Evolutionary conservation across 306 rosid genomes (phyloP).

Genomic region (Geum urbanum): DNA sequence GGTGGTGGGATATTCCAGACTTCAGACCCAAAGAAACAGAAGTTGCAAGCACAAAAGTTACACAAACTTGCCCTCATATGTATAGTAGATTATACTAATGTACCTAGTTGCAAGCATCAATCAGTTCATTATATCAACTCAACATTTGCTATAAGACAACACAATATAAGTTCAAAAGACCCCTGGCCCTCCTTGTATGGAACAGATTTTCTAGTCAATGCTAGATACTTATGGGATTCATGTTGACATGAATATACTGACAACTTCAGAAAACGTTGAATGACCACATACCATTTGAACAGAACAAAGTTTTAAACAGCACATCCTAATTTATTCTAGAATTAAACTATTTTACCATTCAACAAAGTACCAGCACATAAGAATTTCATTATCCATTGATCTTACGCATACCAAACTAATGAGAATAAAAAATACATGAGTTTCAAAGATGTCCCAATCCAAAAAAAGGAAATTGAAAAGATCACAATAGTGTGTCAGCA

Average conservation of each 20-base stretch:
- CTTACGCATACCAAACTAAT: neutral
- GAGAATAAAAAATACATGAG: neutral
- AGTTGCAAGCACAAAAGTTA: neutral
- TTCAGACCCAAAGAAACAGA: neutral
- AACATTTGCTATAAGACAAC: neutral
- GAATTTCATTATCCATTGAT: slow-evolving; percentile 2
- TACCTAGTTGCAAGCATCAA: neutral
- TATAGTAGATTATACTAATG: neutral
- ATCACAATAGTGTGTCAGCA: slow-evolving; percentile 18
- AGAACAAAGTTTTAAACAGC: neutral
- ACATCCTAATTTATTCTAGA: too few species aligned
- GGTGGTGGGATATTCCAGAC: neutral
- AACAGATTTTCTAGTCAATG: neutral
- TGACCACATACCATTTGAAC: neutral
- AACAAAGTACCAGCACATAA: neutral
- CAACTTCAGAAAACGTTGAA: too few species aligned
- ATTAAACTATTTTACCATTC: neutral
- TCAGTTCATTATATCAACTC: neutral
- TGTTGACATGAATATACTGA: too few species aligned
- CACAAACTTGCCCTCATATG: neutral
- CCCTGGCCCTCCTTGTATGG: too few species aligned
- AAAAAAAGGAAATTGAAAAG: neutral
- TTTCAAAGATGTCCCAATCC: neutral
- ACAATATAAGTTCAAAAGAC: too few species aligned
- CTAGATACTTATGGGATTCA: neutral